Conservation (phyloP, 2,329 filamentous ascomycete species). For the Colletotrichum limetticola region DNA sequence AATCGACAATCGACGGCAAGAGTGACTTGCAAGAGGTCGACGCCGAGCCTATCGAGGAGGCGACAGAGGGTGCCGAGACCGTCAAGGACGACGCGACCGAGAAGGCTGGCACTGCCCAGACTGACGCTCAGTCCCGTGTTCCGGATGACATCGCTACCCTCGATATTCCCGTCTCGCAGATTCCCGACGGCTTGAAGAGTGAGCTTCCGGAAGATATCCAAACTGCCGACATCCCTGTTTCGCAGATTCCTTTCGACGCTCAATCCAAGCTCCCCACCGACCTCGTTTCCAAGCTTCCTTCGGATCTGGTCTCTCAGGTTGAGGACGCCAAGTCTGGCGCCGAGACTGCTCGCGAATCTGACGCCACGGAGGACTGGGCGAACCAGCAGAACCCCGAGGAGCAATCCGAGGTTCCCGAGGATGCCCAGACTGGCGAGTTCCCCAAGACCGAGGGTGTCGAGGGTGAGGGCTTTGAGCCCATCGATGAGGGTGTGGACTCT, state of each 20-base stretch:
- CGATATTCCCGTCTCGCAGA: slow-evolving; percentile 27
- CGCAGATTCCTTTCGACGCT: slow-evolving; percentile 26
- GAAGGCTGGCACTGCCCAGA: slow-evolving; percentile 5
- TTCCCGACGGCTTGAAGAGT: slow-evolving; percentile 23
- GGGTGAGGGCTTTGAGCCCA: neutral
- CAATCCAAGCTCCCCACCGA: slow-evolving; percentile 27
- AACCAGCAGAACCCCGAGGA: slow-evolving; percentile 30
- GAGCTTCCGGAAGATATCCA: slow-evolving; percentile 34
- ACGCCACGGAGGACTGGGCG: slow-evolving; percentile 10
- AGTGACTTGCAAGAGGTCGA: slow-evolving; percentile 31
- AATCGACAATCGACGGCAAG: slow-evolving; percentile 25
- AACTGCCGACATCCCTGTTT: slow-evolving; percentile 32
- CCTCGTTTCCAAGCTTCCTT: slow-evolving; percentile 21
- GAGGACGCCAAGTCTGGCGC: slow-evolving; percentile 3
- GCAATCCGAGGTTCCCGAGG: slow-evolving; percentile 7
- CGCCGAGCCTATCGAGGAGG: slow-evolving; percentile 28
- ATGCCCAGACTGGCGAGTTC: slow-evolving; percentile 14
- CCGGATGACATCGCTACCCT: slow-evolving; percentile 25
- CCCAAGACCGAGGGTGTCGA: neutral
- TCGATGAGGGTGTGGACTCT: neutral
- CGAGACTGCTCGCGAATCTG: neutral
- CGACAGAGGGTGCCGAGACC: slow-evolving; percentile 1
- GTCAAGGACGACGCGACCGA: slow-evolving; percentile 27
- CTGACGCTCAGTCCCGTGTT: neutral
- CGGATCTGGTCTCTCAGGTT: slow-evolving; percentile 4